A percentile compares a stretch with the other conserved stretches of the same genome.
Conservation (phyloP, 225 moss, liverwort and hornwort genomes). For the Lunularia cruciata region DNA sequence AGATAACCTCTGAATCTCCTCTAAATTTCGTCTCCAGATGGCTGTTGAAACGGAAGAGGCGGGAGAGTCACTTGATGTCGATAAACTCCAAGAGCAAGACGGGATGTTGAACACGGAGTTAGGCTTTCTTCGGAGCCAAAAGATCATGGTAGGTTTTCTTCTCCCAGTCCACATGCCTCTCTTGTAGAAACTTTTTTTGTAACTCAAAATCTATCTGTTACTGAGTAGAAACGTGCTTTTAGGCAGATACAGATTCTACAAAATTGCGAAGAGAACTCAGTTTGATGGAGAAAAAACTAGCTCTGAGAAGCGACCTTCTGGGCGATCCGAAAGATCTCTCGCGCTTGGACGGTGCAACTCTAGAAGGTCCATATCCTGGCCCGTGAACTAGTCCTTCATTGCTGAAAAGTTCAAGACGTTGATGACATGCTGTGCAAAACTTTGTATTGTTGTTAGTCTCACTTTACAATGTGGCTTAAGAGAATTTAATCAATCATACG, state of each 20-base stretch:
- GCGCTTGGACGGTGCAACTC: slow-evolving; percentile 8
- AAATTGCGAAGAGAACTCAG: slow-evolving; percentile 29
- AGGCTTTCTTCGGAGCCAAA: slow-evolving; percentile 24
- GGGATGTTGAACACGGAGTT: slow-evolving; percentile 25
- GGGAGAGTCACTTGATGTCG: neutral
- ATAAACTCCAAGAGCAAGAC: slow-evolving; percentile 15
- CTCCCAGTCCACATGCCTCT: neutral
- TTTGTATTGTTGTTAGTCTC: too few species aligned
- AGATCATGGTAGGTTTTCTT: slow-evolving; percentile 16
- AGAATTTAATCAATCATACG: neutral
- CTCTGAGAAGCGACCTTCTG: slow-evolving; percentile 16
- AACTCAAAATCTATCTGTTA: neutral
- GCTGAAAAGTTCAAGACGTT: too few species aligned
- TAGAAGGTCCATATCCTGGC: slow-evolving; percentile 12
- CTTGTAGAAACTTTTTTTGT: too few species aligned
- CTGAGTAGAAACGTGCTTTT: neutral
- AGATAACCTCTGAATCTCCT: neutral
- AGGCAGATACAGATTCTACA: slow-evolving; percentile 33
- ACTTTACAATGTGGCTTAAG: neutral
- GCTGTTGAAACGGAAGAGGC: neutral
- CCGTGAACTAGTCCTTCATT: neutral
- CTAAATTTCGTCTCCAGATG: neutral
- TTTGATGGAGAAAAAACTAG: slow-evolving; percentile 20
- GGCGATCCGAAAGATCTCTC: slow-evolving; percentile 10
- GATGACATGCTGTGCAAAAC: too few species aligned